Evolutionary conservation across 305 asterid genomes (phyloP), one percentile per base, ranked within the genome.

Genomic region (Fraxinus baroniana): DNA sequence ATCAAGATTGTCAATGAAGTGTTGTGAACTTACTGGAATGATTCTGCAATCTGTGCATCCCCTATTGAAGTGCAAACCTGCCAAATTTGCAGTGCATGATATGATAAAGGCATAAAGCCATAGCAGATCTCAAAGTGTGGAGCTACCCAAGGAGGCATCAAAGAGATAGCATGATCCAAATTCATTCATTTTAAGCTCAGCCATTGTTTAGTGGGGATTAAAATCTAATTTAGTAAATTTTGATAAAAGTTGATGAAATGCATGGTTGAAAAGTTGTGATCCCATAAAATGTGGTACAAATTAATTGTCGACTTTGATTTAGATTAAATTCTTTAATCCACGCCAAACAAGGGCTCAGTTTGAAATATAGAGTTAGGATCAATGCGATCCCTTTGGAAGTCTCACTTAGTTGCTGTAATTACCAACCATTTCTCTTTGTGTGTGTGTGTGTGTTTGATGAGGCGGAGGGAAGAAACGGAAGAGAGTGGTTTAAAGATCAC

Each of bases 311-410:
- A 39, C 13, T 39, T 39, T 39, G 12, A 39, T 39, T 39, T 39
- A 39, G 46, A 39, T 39, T 39, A 8, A 37, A 37, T 7, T 37
- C 44, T 7, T 37, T 37, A 37, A 37, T 37, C 44, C 44, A 7
- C 44, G 7, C 44, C 44, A 37, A 7, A 37, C 10, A 37, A 7
- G 44, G 44, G 10, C 64, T n/a, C 24, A 55, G 18, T n/a, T 55
- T 55, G 24, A 55, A 57, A 39, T 57, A 60, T 20, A 20, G 30
- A 20, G 0, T 20, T 60, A 7, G 94, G 97, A 95, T 93, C 98
- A 95, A 95, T 95, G 98, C 97, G 95, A 93, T 92, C 98, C 98
- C 98, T 95, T 95, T 95, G 98, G 98, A 93, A 92, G 89, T 90
- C 88, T 95, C 91, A 96, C 81, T 85, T 74, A 85, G 92, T 81